Conservation (phyloP, 352 stramenopile species). For the Globisporangium polare region DNA sequence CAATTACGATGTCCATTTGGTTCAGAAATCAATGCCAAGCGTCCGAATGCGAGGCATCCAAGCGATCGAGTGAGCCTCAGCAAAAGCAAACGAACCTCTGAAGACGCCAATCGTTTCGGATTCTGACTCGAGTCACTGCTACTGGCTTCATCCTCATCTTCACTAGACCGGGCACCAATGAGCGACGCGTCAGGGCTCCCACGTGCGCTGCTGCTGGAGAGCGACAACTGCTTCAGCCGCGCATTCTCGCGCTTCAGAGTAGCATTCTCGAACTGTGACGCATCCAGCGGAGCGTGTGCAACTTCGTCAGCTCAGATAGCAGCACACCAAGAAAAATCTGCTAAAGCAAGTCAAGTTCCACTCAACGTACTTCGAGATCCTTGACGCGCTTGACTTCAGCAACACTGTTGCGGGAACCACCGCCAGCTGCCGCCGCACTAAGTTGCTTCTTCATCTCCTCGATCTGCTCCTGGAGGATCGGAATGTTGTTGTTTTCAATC, state of each 20-base stretch:
- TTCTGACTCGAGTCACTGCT: not conserved
- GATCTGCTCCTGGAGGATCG: conserved; percentile 71
- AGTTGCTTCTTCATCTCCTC: conserved; percentile 59
- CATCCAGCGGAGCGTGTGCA: not conserved
- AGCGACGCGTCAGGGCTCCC: conserved; percentile 4
- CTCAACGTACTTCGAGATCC: conserved; percentile 36
- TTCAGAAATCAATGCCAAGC: no score
- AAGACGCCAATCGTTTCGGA: conserved; percentile 11
- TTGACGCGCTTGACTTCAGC: conserved; percentile 29
- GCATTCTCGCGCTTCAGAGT: conserved; percentile 45
- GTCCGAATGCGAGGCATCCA: no score
- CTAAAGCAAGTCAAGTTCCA: not conserved
- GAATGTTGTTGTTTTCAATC: conserved; percentile 86
- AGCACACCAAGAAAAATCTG: not conserved
- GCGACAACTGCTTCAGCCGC: conserved; percentile 30
- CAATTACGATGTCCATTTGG: no score
- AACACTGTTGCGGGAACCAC: not conserved
- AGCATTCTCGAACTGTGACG: conserved; percentile 37
- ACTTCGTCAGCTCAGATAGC: not conserved
- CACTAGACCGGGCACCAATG: not conserved
- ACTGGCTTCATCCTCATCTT: not conserved
- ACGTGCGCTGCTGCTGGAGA: conserved; percentile 25
- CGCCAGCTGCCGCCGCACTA: not conserved
- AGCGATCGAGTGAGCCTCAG: not conserved
- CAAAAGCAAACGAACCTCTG: conserved; percentile 8